Evolutionary conservation across 2,329 filamentous ascomycete species (phyloP), one percentile per base, ranked within the genome.

Genomic region (Aspergillus ochraceoroseus): DNA sequence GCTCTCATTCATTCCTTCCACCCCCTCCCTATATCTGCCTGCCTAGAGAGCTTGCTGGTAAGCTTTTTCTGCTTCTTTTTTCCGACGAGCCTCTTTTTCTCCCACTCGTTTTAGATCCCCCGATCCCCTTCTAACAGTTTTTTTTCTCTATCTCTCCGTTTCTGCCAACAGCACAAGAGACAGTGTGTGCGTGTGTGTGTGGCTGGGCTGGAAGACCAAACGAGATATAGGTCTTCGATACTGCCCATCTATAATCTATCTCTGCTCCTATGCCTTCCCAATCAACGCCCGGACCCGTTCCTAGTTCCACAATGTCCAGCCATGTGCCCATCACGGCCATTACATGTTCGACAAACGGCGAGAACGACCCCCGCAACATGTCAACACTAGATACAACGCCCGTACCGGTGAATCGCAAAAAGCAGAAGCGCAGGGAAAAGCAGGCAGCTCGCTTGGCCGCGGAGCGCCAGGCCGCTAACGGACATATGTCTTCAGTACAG

Each of bases 341-440:
- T 44, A 52, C 53, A 42, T 51, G 47, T 43, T 37, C 54, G 36
- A 60, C 55, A 12, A 62, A 61, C 42, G 59, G 62, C 45, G 54
- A 49, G 45, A 48, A 36, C 26, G 46, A 45, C 18, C 29, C 31
- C 34, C 32, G 9, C 25, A 40, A 34, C 19, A 33, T 34, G 3
- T 40, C 49, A 7, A 31, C 38, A 7, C 17, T 46, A 38, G 54
- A 56, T 27, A 25, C 41, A 11, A 52, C 52, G 33, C 67, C 71
- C 30, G 71, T 71, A 30, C 59, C 73, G 6, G 83, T 89, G 36
- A 95, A 95, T 68, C 81, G 86, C 61, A 95, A 95, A 74, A 96
- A 95, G 73, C 85, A 92, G 65, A 95, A 95, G 74, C 80, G 89
- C 53, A 79, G 89, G 52, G 83, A 86, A 60, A 95, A 95, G 64